Conservation (phyloP, 2,329 filamentous ascomycete species). For the Sclerotinia trifoliorum region DNA sequence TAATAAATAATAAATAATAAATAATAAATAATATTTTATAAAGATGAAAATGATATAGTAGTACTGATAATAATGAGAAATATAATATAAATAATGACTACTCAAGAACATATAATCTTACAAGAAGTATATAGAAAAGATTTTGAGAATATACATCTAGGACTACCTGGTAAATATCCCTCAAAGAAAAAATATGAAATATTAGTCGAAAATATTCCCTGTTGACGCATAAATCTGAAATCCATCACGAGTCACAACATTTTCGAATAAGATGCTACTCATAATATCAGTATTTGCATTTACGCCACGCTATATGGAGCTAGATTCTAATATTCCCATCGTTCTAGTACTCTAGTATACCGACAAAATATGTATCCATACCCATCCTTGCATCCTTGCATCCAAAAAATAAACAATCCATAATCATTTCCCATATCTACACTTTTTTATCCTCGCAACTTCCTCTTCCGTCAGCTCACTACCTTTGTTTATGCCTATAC, state of each 20-base stretch:
- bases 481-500: slow-evolving; percentile 35
- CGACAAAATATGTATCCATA: background rate
- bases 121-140: too few species aligned
- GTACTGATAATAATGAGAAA: too few species aligned
- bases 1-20: too few species aligned
- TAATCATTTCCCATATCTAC: background rate
- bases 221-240: accelerated
- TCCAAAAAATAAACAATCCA: background rate
- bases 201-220: background rate
- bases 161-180: too few species aligned
- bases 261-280: background rate
- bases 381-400: background rate
- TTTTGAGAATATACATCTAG: background rate
- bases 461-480: background rate
- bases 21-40: too few species aligned
- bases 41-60: too few species aligned
- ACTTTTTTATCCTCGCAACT: background rate
- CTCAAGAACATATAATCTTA: too few species aligned
- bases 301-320: background rate
- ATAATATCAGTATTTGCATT: background rate
- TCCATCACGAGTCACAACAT: background rate
- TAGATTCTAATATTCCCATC: background rate
- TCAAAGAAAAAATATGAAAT: background rate
- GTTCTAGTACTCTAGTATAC: background rate
- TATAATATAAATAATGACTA: too few species aligned